Evolutionary conservation across 1,284 basidiomycete species (phyloP).

Genomic region (Hymenochaete sp.): DNA sequence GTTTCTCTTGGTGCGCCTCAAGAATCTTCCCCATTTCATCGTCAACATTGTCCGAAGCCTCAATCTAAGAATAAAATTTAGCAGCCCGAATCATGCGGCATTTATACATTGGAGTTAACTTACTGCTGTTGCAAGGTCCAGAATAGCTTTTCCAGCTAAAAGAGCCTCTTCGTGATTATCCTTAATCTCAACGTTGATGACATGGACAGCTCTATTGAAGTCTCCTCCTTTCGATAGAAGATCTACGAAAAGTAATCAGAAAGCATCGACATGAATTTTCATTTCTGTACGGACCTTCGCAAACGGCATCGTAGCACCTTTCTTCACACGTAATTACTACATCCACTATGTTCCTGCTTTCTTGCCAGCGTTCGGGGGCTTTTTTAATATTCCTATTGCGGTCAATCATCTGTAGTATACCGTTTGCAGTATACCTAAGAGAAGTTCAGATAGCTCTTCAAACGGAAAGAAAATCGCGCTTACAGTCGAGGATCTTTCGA

Average conservation of each 20-base stretch:
- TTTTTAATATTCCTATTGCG: constrained; percentile 88
- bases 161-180: constrained; percentile 98
- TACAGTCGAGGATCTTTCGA: constrained; percentile 80
- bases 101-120: too few relatives aligned
- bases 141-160: constrained; percentile 90
- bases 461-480: constrained; percentile 27
- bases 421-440: constrained; percentile 86
- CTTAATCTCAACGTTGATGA: constrained; percentile 98
- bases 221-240: constrained; percentile 85
- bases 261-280: not conserved
- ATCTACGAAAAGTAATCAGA: constrained; percentile 42
- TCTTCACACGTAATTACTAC: constrained; percentile 99
- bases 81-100: too few relatives aligned
- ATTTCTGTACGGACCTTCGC: constrained; percentile 68
- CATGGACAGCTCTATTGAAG: constrained; percentile 86
- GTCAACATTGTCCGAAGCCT: constrained; percentile 79
- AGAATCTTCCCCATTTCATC: constrained; percentile 86
- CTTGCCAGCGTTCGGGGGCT: constrained; percentile 97
- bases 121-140: constrained; percentile 88
- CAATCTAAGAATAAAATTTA: constrained; percentile 52
- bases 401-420: constrained; percentile 95
- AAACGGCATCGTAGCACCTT: constrained; percentile 96
- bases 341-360: constrained; percentile 79
- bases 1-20: constrained; percentile 74
- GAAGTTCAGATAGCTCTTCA: constrained; percentile 15